phyloP scores from a whole-genome alignment of 208 protist species.

The Acanthamoeba castellanii region DNA sequence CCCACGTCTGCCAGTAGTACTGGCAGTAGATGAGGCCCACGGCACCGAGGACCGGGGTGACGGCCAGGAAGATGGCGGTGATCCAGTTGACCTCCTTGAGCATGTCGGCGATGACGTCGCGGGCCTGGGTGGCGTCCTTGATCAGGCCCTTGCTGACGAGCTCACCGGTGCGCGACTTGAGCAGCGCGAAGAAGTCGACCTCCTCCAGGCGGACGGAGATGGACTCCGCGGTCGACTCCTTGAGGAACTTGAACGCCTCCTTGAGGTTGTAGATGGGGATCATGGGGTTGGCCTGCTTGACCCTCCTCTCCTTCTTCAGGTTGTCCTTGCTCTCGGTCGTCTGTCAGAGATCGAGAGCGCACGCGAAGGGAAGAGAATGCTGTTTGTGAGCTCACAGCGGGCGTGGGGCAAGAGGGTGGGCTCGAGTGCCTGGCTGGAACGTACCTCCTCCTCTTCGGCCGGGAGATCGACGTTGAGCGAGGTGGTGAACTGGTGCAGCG shows the following conservation, averaged over 20 bases:
- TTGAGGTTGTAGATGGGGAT: conserved; percentile 78
- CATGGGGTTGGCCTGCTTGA: conserved; percentile 48
- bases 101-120: conserved; percentile 69
- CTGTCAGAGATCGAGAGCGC: neutral
- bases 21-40: conserved; percentile 75
- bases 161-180: conserved; percentile 61
- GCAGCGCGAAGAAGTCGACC: conserved; percentile 66
- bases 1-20: conserved; percentile 74
- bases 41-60: conserved; percentile 75
- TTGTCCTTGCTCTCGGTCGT: conserved; percentile 33
- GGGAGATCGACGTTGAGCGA: conserved; percentile 62
- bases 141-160: conserved; percentile 63
- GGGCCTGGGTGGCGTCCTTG: conserved; percentile 67
- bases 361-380: no score
- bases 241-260: conserved; percentile 71
- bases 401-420: neutral
- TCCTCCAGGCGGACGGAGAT: conserved; percentile 64
- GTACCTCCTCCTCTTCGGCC: conserved; percentile 34
- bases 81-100: conserved; percentile 78
- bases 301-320: conserved; percentile 35
- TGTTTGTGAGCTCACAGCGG: neutral
- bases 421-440: neutral
- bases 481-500: conserved; percentile 72
- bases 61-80: conserved; percentile 68
- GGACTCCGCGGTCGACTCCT: conserved; percentile 53